phyloP scores from a whole-genome alignment of 768 basidiomycete species.

The Podaxis sp. region DNA sequence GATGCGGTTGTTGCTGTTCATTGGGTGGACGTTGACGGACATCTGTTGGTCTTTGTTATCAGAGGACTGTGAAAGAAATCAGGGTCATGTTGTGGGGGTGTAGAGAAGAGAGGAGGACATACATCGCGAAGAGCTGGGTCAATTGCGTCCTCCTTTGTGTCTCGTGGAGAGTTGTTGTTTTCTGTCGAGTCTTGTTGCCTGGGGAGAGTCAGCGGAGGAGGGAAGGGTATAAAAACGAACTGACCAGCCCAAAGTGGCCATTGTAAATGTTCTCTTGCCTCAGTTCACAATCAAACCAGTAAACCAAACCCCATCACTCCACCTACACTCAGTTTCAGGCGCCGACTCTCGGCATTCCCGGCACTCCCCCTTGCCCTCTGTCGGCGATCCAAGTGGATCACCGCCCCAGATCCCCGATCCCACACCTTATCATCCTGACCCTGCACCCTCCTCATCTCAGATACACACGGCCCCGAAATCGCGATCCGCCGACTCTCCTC shows the following conservation, averaged over 20 bases:
- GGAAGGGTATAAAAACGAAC: conserved; percentile 28
- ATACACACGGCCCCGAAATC: conserved; percentile 15
- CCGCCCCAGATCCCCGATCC: conserved; percentile 19
- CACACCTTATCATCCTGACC: conserved; percentile 36
- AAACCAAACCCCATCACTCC: conserved; percentile 15
- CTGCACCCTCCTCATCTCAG: conserved; percentile 24
- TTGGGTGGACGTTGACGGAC: conserved; percentile 15
- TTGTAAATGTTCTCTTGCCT: conserved; percentile 19
- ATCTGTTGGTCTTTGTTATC: conserved; percentile 4
- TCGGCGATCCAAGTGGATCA: conserved; percentile 20
- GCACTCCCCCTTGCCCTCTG: not conserved
- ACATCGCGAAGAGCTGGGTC: conserved; percentile 34
- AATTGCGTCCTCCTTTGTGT: conserved; percentile 24
- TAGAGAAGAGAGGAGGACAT: not conserved
- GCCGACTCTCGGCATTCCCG: not conserved
- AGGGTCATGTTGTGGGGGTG: not conserved
- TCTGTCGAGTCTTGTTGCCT: conserved; percentile 22
- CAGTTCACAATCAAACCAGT: conserved; percentile 17
- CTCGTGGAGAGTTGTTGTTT: conserved; percentile 17
- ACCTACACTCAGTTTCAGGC: conserved; percentile 3
- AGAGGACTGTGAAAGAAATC: not conserved
- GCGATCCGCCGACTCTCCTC: conserved; percentile 16
- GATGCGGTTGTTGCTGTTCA: conserved; percentile 5
- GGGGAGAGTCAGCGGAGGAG: conserved; percentile 23
- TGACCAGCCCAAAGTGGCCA: conserved; percentile 35